phyloP scores from a whole-genome alignment of 352 stramenopile species.

The Aphanomyces stellatus region DNA sequence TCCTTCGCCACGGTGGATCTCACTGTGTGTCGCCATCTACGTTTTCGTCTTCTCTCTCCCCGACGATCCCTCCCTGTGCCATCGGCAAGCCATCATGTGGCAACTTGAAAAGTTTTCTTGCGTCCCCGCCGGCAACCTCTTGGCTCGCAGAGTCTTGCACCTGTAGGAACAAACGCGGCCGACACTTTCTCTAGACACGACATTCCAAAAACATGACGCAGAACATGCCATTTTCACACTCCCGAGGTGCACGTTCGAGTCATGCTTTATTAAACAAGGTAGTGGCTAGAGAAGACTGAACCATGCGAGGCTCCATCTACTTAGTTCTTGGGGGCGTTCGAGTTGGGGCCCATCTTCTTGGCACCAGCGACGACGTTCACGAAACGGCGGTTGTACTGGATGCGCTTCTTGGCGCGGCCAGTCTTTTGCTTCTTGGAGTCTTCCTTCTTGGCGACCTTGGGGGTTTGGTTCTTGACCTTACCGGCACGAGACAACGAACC shows the following conservation, averaged over 20 bases:
- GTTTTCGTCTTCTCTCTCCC: too few relatives aligned
- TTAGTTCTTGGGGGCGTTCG: conserved; percentile 95
- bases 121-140: too few relatives aligned
- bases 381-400: conserved; percentile 99
- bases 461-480: conserved; percentile 99
- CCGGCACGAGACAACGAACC: conserved; percentile 99
- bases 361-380: conserved; percentile 98
- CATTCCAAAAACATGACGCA: too few relatives aligned
- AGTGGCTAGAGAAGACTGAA: conserved; percentile 9
- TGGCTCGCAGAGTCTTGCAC: too few relatives aligned
- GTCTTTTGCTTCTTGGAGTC: conserved; percentile 96
- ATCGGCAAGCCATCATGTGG: too few relatives aligned
- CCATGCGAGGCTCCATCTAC: not conserved
- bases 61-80: too few relatives aligned
- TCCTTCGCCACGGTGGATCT: too few relatives aligned
- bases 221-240: too few relatives aligned
- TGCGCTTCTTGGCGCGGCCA: conserved; percentile 99
- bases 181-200: too few relatives aligned
- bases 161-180: too few relatives aligned
- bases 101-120: too few relatives aligned
- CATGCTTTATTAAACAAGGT: conserved; percentile 22
- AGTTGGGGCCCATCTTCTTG: conserved; percentile 98
- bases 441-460: conserved; percentile 98
- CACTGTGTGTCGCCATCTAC: too few relatives aligned
- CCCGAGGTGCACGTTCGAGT: conserved; percentile 11